phyloP scores from a whole-genome alignment of 768 basidiomycete genomes.

The Naganishia onofrii region DNA sequence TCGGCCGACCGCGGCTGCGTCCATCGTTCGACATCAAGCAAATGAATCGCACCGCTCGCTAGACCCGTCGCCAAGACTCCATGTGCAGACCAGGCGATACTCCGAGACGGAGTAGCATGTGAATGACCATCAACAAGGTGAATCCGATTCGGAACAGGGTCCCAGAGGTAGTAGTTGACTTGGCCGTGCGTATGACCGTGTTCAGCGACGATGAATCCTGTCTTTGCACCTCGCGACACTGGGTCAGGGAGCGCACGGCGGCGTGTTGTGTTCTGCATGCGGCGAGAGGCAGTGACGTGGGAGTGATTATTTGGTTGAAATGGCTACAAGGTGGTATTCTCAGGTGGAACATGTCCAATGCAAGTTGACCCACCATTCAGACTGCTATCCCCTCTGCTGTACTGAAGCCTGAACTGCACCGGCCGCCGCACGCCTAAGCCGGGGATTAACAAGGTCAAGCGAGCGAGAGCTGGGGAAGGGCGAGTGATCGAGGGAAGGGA shows the following conservation, averaged over 20 bases:
- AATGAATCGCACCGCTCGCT: constrained; percentile 34
- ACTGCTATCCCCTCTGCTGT: no score
- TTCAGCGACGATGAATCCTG: constrained; percentile 25
- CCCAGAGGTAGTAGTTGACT: constrained; percentile 23
- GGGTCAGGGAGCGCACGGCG: constrained; percentile 17
- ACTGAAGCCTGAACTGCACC: no score
- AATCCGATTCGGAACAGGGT: constrained; percentile 14
- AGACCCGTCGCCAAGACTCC: constrained; percentile 40
- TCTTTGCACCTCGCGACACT: constrained; percentile 34
- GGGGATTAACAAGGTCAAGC: no score
- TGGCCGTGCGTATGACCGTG: constrained; percentile 23
- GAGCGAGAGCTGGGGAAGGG: no score
- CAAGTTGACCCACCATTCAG: no score
- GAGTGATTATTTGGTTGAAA: background rate
- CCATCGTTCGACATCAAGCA: constrained; percentile 18
- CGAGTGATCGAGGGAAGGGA: no score
- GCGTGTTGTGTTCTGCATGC: constrained; percentile 23
- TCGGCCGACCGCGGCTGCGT: constrained; percentile 17
- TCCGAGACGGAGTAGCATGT: background rate
- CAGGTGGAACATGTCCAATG: no score
- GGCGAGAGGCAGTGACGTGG: background rate
- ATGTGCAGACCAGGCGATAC: constrained; percentile 14
- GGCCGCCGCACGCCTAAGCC: no score
- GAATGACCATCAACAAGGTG: constrained; percentile 18
- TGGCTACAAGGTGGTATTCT: no score